A percentile compares a stretch with the other conserved stretches of the same genome.
phyloP scores from a whole-genome alignment of 768 basidiomycete genomes.

The Hortiboletus flavorubellus region DNA sequence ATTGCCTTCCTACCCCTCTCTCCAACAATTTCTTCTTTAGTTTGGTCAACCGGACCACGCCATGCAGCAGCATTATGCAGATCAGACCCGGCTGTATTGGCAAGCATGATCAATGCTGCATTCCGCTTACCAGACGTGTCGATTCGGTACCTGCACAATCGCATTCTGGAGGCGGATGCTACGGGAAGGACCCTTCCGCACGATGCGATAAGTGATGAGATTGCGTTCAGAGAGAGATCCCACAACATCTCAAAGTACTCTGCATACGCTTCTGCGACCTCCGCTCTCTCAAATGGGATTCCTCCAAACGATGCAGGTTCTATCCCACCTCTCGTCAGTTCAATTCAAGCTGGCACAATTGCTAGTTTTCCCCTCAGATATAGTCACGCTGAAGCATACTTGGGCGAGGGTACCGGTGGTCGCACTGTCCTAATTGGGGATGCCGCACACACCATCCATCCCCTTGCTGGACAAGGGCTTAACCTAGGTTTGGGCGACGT shows the following conservation, averaged over 20 bases:
- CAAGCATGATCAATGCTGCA: conserved; percentile 82
- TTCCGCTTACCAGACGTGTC: conserved; percentile 81
- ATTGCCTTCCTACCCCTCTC: conserved; percentile 93
- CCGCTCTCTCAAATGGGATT: conserved; percentile 41
- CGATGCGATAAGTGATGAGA: conserved; percentile 55
- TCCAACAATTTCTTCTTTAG: conserved; percentile 75
- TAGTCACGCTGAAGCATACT: conserved; percentile 82
- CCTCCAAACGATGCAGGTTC: conserved; percentile 58
- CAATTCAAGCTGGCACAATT: conserved; percentile 66
- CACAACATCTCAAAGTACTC: conserved; percentile 65
- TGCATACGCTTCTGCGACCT: conserved; percentile 51
- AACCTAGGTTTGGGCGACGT: conserved; percentile 93
- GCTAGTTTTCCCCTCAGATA: conserved; percentile 91
- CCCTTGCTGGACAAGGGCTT: conserved; percentile 93
- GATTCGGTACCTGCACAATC: conserved; percentile 59
- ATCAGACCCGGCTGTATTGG: conserved; percentile 60
- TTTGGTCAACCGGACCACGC: conserved; percentile 86
- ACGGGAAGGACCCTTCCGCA: conserved; percentile 44
- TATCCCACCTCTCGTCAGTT: conserved; percentile 72
- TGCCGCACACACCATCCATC: conserved; percentile 93
- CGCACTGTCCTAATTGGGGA: conserved; percentile 92
- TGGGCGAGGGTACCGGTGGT: conserved; percentile 62
- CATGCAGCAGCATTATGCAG: conserved; percentile 71
- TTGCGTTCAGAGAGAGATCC: conserved; percentile 69
- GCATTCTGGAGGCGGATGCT: conserved; percentile 53